phyloP scores from a whole-genome alignment of 2,329 filamentous ascomycete species.

The Dryadomyces sulphureus region DNA sequence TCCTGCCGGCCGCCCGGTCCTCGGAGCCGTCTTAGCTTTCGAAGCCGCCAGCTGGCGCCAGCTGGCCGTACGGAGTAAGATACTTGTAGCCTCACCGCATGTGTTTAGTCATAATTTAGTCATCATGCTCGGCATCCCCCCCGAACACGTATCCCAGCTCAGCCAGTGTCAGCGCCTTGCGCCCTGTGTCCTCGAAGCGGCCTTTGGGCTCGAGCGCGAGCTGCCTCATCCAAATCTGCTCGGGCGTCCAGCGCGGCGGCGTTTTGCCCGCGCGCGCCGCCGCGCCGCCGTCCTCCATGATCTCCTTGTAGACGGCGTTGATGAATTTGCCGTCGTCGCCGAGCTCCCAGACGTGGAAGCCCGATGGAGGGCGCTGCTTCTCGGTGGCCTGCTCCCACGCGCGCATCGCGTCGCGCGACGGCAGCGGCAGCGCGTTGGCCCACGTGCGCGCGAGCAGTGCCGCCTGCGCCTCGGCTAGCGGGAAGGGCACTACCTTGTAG shows the following conservation, averaged over 20 bases:
- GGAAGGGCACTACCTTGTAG: constrained; percentile 80
- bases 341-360: constrained; percentile 32
- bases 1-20: background rate
- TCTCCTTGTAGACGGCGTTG: constrained; percentile 53
- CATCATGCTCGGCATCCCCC: constrained; percentile 3
- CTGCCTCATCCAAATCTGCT: constrained; percentile 57
- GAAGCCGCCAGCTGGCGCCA: background rate
- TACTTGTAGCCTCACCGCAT: background rate
- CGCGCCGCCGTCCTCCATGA: constrained; percentile 17
- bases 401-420: constrained; percentile 47
- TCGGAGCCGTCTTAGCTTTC: background rate
- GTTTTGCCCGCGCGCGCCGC: constrained; percentile 44
- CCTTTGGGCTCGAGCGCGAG: constrained; percentile 56
- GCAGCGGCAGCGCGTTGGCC: constrained; percentile 54
- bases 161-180: constrained; percentile 46
- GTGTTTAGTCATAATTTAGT: too few species aligned
- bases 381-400: constrained; percentile 53
- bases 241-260: constrained; percentile 56
- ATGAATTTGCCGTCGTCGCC: constrained; percentile 55
- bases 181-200: constrained; percentile 52
- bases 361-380: constrained; percentile 20
- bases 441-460: constrained; percentile 66
- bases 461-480: constrained; percentile 63
- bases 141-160: constrained; percentile 57
- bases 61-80: background rate